Evolutionary conservation across 345 rosid species (phyloP), one percentile per base, ranked within the genome.

Genomic region (Noccaea bulbosa): DNA sequence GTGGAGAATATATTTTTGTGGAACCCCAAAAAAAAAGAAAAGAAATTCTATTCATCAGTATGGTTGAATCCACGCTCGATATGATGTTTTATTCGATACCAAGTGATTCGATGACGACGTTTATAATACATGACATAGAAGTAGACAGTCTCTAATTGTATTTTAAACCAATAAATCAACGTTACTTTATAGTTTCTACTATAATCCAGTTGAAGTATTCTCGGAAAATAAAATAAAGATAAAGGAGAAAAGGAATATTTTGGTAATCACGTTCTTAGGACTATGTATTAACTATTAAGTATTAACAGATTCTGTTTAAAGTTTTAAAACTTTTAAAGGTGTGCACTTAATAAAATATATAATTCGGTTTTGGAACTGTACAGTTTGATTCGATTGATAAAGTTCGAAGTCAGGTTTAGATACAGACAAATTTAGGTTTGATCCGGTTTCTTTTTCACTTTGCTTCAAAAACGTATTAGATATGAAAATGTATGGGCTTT

Each of bases 201-300:
- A 20, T 63, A 47, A 48, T 63, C 22, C 22, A 34, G 16, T 63
- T 47, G 4, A 48, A 35, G 37, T 8, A 22, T 49, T 49, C 24
- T 37, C 3, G 15, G 15, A 0, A 20, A 20, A 20, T 20, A 51
- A 2, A 24, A 2, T 24, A 24, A 51, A 51, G 6, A 51, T 11
- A 11, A 49, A 11, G 4, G 3, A 20, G 22, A 35, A 14, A 20
- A 57, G 12, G 46, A 14, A 20, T 20, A 49, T 37, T 48, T 5
- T 48, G 35, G 12, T 17, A 35, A 47, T 63, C 44, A 48, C 56
- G 46, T 56, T 34, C 39, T 34, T 69, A 67, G 34, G 10, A 20
- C n/a, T 32, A 24, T 9, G 47, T 37, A 49, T n/a, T 1, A 68
- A n/a, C 24, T n/a, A n/a, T n/a, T n/a, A n/a, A n/a, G n/a, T n/a